Conservation (phyloP, 331 rosid species). For the Dryas integrifolia region DNA sequence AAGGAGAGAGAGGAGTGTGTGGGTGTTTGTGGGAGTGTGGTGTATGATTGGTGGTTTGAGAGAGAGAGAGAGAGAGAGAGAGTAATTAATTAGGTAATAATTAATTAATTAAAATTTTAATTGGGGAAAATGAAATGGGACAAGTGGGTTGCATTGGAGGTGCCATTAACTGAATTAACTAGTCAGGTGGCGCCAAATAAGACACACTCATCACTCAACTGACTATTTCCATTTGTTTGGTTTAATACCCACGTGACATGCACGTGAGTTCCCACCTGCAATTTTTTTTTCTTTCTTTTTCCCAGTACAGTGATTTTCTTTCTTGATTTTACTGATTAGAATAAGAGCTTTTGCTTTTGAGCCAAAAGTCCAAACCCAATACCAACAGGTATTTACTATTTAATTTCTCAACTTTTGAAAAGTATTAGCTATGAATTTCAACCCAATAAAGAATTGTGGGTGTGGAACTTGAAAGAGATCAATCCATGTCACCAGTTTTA, state of each 20-base stretch:
- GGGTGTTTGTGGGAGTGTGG: not conserved
- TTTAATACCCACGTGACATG: not conserved
- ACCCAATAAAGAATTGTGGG: not conserved
- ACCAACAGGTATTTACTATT: too few species aligned
- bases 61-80: not conserved
- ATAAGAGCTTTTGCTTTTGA: too few species aligned
- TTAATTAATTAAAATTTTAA: not conserved
- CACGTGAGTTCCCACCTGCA: not conserved
- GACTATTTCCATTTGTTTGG: not conserved
- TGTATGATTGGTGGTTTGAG: not conserved
- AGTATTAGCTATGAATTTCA: not conserved
- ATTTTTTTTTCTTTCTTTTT: not conserved
- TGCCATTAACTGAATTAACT: slow-evolving; percentile 12
- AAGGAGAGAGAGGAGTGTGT: not conserved
- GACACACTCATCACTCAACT: not conserved
- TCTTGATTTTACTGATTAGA: not conserved
- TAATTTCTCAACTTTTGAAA: not conserved
- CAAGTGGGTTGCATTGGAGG: slow-evolving; percentile 27
- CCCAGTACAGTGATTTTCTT: not conserved
- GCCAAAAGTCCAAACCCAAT: too few species aligned
- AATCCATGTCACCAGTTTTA: not conserved
- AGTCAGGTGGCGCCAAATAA: slow-evolving; percentile 8
- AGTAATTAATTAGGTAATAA: not conserved
- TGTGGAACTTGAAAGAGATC: not conserved
- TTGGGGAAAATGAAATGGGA: not conserved